A percentile compares a stretch with the other conserved stretches of the same genome.
These are phyloP conservation scores for Clohesyomyces aquaticus DNA, from an alignment of 495 filamentous ascomycete species.

Conservation along the genomic window DNA sequence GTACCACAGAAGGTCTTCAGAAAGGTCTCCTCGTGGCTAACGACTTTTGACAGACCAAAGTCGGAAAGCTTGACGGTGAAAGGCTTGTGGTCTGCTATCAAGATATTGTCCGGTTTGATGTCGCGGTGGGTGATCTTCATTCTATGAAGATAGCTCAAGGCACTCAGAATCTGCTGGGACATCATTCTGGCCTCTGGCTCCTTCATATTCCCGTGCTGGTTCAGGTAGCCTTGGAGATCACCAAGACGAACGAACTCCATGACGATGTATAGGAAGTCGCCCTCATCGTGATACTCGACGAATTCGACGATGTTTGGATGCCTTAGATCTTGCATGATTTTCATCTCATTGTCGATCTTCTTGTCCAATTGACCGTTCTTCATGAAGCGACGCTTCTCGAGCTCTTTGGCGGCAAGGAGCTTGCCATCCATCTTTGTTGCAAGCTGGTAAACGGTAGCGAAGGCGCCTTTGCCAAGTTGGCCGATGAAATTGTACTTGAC, in stretches of 20 bases:
- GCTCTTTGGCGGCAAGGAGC: conserved; percentile 85
- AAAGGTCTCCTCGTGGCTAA: conserved; percentile 84
- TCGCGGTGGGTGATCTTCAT: conserved; percentile 92
- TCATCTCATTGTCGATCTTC: conserved; percentile 93
- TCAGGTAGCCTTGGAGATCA: conserved; percentile 76
- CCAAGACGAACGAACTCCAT: conserved; percentile 92
- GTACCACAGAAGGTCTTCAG: conserved; percentile 97
- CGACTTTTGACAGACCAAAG: conserved; percentile 92
- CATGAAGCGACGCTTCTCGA: conserved; percentile 86
- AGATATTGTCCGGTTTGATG: conserved; percentile 97
- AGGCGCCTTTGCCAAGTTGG: conserved; percentile 86
- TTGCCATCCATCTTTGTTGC: conserved; percentile 77
- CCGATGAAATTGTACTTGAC: conserved; percentile 79
- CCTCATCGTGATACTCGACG: conserved; percentile 79
- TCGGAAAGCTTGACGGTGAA: conserved; percentile 89
- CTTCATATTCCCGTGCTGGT: conserved; percentile 59
- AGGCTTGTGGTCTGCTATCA: conserved; percentile 73
- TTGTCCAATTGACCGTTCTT: conserved; percentile 82
- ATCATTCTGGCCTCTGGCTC: conserved; percentile 73
- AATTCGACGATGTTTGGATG: conserved; percentile 93
- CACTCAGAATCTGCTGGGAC: conserved; percentile 74
- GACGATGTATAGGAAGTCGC: conserved; percentile 82
- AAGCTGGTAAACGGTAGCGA: conserved; percentile 87
- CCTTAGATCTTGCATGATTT: conserved; percentile 79
- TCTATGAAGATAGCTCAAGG: conserved; percentile 83